Conservation (phyloP, 2,329 filamentous ascomycete species). For the Chalaropsis ovoidea region DNA sequence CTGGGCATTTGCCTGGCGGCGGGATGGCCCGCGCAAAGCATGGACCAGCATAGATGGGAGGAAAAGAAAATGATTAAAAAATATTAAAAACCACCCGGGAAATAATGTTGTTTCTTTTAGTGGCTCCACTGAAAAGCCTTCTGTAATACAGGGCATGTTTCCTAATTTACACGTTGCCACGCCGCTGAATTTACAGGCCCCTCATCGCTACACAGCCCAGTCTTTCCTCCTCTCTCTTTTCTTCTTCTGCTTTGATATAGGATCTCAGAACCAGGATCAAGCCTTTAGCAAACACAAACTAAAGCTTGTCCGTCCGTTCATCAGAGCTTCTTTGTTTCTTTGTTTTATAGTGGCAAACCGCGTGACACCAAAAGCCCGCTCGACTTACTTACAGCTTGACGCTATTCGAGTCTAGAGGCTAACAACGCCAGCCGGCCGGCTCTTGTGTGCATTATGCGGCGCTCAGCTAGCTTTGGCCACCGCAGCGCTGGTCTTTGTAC, state of each 20-base stretch:
- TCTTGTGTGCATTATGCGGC: neutral
- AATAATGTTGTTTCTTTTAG: neutral
- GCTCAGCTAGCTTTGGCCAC: neutral
- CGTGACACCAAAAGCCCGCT: too few species aligned
- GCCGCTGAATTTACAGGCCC: neutral
- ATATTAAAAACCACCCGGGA: neutral
- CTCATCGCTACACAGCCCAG: neutral
- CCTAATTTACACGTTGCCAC: neutral
- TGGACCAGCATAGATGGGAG: neutral
- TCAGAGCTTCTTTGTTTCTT: neutral
- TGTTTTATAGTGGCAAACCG: neutral
- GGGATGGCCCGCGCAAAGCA: slow-evolving; percentile 8
- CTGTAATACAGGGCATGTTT: neutral
- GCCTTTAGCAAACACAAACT: neutral
- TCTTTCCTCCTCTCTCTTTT: neutral
- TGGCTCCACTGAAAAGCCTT: neutral
- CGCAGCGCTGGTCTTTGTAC: neutral
- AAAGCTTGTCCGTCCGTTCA: neutral
- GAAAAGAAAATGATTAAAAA: too few species aligned
- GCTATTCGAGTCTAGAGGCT: too few species aligned
- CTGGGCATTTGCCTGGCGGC: neutral
- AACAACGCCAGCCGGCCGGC: neutral
- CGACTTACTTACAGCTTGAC: too few species aligned
- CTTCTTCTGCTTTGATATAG: neutral
- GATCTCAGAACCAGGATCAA: too few species aligned